phyloP scores from a whole-genome alignment of 2,329 filamentous ascomycete genomes.

The Paraconiothyrium sp. region DNA sequence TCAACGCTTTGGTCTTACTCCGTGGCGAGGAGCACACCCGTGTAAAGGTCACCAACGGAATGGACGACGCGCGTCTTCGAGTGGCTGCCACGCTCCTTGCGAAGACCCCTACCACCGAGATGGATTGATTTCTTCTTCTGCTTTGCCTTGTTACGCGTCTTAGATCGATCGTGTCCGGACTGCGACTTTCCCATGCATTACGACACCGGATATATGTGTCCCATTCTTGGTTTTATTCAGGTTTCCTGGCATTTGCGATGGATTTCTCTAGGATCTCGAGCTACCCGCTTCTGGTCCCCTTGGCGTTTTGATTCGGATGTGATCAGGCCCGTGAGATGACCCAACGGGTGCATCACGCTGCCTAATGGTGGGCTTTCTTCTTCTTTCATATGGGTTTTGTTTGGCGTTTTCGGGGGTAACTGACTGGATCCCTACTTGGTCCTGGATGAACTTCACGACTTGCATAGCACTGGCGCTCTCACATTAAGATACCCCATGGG shows the following conservation, averaged over 20 bases:
- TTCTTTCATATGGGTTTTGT: background rate
- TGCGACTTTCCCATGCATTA: no score
- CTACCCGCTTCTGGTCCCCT: background rate
- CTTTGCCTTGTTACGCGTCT: no score
- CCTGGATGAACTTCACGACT: background rate
- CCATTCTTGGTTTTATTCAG: no score
- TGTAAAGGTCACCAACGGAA: slow-evolving; percentile 62
- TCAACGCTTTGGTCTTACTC: slow-evolving; percentile 72
- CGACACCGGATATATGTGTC: no score
- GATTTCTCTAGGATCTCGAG: no score
- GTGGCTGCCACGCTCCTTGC: slow-evolving; percentile 74
- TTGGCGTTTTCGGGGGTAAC: background rate
- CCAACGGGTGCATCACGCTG: background rate
- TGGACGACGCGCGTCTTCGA: slow-evolving; percentile 67
- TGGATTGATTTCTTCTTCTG: slow-evolving; percentile 27
- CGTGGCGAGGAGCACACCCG: slow-evolving; percentile 49
- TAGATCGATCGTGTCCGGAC: no score
- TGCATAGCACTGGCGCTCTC: slow-evolving; percentile 7
- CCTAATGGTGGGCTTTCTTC: background rate
- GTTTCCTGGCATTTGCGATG: no score
- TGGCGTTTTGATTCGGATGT: background rate
- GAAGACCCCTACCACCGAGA: slow-evolving; percentile 45
- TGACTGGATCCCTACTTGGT: background rate
- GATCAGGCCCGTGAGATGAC: background rate
- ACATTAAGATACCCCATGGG: slow-evolving; percentile 7